Evolutionary conservation across 2,329 filamentous ascomycete genomes (phyloP), one percentile per base, ranked within the genome.

Genomic region (Sclerotinia nivalis): DNA sequence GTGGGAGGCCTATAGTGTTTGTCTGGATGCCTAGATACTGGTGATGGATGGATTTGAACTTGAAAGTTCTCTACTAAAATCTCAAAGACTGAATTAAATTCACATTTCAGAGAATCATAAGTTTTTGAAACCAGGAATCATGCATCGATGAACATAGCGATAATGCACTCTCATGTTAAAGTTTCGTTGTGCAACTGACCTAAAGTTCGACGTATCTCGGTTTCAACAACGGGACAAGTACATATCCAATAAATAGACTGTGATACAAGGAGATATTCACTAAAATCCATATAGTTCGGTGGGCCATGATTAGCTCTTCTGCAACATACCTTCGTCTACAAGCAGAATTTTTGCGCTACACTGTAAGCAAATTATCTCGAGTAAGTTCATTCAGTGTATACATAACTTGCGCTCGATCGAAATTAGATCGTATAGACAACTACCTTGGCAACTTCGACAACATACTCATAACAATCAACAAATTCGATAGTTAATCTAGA

Each of bases 161-260:
- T 43, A 43, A 18, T 9, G 13, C 4, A 18, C 5, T 18, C 40
- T 43, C 40, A 43, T 43, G 28, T 37, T 56, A 20, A 34, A 2
- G 9, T 20, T 20, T 34, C 20, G 12, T 13, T 34, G 31, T 22
- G 34, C 7, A 34, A 55, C 8, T 22, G 20, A 34, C 52, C 8
- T 4, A 22, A 55, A 55, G 43, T 34, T 62, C 2, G 28, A 2
- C n/a, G n/a, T 31, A 15, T 2, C 28, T 49, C 20, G 6, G 2
- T 15, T 15, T n/a, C 2, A 10, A 34, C 34, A n/a, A n/a, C 6
- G 9, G 9, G 2, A 22, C n/a, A 61, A 22, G 10, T 61, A 18
- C 6, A 61, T 5, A 4, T 13, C 25, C 9, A 45, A 45, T 10
- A 22, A 8, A 28, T 28, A 45, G 22, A 81, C 2, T n/a, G 20